These are phyloP conservation scores for Stephanodiscus triporus DNA, from an alignment of 108 stramenopile genomes.

Conservation along the genomic window DNA sequence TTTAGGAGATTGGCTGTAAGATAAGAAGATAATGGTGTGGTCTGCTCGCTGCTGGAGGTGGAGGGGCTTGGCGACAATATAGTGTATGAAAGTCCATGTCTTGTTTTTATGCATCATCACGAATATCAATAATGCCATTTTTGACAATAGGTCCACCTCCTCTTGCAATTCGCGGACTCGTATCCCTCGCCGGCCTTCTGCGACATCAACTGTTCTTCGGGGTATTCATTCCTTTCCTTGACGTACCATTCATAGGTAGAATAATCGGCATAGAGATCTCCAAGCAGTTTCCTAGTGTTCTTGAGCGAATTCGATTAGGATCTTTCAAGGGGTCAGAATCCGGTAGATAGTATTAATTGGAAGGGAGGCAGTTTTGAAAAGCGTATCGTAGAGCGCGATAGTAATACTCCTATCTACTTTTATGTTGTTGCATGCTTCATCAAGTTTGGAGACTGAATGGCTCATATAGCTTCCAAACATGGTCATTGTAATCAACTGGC, in stretches of 20 bases:
- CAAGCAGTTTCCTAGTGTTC: slow-evolving; percentile 31
- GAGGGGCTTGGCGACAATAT: neutral
- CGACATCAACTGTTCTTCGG: slow-evolving; percentile 26
- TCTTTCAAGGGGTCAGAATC: too few relatives aligned
- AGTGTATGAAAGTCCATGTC: too few relatives aligned
- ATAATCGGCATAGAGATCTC: slow-evolving; percentile 50
- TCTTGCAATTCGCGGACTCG: slow-evolving; percentile 33
- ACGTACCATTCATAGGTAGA: slow-evolving; percentile 39
- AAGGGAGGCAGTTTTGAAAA: too few relatives aligned
- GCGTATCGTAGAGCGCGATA: too few relatives aligned
- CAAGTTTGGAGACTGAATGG: too few relatives aligned
- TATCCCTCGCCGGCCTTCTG: slow-evolving; percentile 18
- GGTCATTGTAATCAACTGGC: too few relatives aligned
- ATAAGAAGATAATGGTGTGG: neutral
- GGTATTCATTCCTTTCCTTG: slow-evolving; percentile 36
- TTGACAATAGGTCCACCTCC: slow-evolving; percentile 32
- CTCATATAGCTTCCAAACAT: too few relatives aligned
- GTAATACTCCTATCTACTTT: too few relatives aligned
- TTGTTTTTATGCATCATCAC: neutral
- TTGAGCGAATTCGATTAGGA: slow-evolving; percentile 18
- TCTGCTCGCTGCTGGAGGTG: neutral
- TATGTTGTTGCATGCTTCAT: too few relatives aligned
- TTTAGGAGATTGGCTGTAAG: neutral
- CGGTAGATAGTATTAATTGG: too few relatives aligned
- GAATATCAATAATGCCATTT: slow-evolving; percentile 30